phyloP scores from a whole-genome alignment of 192 early-diverging fungal genomes.

The Coemansia sp. region DNA sequence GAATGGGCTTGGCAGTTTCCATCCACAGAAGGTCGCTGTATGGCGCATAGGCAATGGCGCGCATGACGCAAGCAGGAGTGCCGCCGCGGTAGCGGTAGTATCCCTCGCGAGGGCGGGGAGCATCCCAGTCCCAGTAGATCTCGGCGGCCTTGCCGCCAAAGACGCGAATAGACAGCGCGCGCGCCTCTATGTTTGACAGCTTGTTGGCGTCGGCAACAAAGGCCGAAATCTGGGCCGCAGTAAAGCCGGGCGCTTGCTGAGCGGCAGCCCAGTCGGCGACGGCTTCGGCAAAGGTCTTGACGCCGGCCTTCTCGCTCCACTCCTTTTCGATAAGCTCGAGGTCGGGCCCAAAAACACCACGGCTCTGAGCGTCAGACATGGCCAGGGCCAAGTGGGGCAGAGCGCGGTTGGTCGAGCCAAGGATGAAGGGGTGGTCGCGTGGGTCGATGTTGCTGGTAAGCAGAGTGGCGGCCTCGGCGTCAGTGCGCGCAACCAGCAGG shows the following conservation, averaged over 20 bases:
- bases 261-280: constrained; percentile 65
- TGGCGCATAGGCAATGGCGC: constrained; percentile 77
- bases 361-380: constrained; percentile 78
- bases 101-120: constrained; percentile 88
- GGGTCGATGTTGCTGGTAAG: constrained; percentile 94
- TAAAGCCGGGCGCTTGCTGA: constrained; percentile 30
- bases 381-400: constrained; percentile 68
- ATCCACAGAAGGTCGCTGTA: constrained; percentile 95
- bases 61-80: constrained; percentile 82
- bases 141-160: constrained; percentile 47
- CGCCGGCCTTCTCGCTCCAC: constrained; percentile 75
- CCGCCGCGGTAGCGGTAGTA: constrained; percentile 97
- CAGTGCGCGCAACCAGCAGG: constrained; percentile 90
- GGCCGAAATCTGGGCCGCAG: constrained; percentile 56
- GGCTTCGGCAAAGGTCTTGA: constrained; percentile 81
- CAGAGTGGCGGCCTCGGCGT: constrained; percentile 95
- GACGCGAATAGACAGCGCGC: constrained; percentile 65
- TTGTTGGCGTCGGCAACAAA: constrained; percentile 47
- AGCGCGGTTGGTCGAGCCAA: constrained; percentile 85
- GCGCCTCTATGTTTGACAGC: constrained; percentile 82
- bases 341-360: constrained; percentile 67
- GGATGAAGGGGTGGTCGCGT: constrained; percentile 94
- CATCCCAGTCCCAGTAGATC: constrained; percentile 87
- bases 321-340: constrained; percentile 81
- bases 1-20: constrained; percentile 96